phyloP scores from a whole-genome alignment of 1,284 basidiomycete genomes.

The Anthracocystis panici-leucophaei region DNA sequence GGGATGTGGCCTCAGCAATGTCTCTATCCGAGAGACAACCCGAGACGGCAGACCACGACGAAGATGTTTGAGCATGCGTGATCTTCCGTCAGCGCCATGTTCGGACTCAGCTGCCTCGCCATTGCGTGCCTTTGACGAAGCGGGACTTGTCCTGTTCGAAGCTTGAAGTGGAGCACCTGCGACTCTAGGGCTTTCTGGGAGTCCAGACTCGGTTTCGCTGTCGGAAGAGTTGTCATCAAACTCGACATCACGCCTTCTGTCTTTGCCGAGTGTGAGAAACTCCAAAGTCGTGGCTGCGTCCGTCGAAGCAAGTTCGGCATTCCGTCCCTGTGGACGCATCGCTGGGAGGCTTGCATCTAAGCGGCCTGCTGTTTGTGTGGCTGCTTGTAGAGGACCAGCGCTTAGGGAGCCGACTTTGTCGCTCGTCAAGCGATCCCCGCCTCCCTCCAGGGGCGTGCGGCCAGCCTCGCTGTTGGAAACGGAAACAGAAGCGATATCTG shows the following conservation, averaged over 20 bases:
- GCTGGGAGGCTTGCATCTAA: conserved; percentile 3
- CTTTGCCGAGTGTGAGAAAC: conserved; percentile 46
- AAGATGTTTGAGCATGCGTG: conserved; percentile 46
- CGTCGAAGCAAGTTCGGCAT: conserved; percentile 42
- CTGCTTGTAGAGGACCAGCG: background rate
- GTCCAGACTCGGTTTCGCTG: conserved; percentile 24
- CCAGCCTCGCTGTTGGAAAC: background rate
- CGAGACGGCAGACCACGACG: conserved; percentile 31
- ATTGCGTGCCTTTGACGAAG: conserved; percentile 4
- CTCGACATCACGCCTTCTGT: conserved; percentile 37
- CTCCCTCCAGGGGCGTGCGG: background rate
- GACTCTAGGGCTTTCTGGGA: background rate
- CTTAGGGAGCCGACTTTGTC: background rate
- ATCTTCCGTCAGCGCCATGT: conserved; percentile 12
- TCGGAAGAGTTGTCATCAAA: conserved; percentile 37
- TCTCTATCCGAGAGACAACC: conserved; percentile 31
- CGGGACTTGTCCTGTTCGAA: background rate
- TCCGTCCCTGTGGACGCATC: conserved; percentile 19
- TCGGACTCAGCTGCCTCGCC: background rate
- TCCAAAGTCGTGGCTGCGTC: conserved; percentile 49
- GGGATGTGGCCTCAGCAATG: conserved; percentile 21
- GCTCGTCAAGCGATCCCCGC: background rate
- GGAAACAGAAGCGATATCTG: background rate
- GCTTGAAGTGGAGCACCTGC: background rate
- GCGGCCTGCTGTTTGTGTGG: background rate